A percentile compares a stretch with the other conserved stretches of the same genome.
phyloP scores from a whole-genome alignment of 768 basidiomycete genomes.

The Suillus discolor region DNA sequence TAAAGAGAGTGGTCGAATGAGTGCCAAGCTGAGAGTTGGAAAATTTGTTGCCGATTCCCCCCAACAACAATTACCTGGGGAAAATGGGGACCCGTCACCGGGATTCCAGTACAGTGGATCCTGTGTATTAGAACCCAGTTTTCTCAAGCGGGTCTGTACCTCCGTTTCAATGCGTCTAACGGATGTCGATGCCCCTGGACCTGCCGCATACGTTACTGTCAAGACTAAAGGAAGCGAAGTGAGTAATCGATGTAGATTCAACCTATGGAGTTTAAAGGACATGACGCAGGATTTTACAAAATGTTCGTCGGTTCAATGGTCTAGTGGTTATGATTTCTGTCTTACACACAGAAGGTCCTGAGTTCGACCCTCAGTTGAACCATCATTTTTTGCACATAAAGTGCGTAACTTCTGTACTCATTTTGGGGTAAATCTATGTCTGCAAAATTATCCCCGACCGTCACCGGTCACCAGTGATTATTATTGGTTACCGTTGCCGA shows the following conservation, averaged over 20 bases:
- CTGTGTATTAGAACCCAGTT: background rate
- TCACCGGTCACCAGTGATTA: too few relatives aligned
- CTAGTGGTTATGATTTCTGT: conserved; percentile 64
- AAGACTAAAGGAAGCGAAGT: background rate
- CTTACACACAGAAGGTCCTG: conserved; percentile 46
- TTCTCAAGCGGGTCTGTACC: background rate
- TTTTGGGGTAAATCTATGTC: background rate
- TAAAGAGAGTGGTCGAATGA: background rate
- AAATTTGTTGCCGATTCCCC: background rate
- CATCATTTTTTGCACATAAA: conserved; percentile 33
- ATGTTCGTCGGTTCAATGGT: conserved; percentile 50
- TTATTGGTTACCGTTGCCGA: too few relatives aligned
- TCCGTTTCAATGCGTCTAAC: background rate
- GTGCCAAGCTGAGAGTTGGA: background rate
- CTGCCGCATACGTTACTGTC: background rate
- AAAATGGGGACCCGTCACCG: background rate
- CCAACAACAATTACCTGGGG: background rate
- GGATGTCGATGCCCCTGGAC: background rate
- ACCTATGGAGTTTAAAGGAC: background rate
- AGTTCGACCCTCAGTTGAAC: conserved; percentile 46
- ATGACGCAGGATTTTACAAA: fast-evolving
- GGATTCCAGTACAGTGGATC: background rate
- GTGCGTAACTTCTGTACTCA: background rate
- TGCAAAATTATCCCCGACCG: background rate
- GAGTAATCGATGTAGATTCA: background rate